Evolutionary conservation across 1,284 basidiomycete genomes (phyloP), one percentile per base, ranked within the genome.

Genomic region (Marasmius oreades): DNA sequence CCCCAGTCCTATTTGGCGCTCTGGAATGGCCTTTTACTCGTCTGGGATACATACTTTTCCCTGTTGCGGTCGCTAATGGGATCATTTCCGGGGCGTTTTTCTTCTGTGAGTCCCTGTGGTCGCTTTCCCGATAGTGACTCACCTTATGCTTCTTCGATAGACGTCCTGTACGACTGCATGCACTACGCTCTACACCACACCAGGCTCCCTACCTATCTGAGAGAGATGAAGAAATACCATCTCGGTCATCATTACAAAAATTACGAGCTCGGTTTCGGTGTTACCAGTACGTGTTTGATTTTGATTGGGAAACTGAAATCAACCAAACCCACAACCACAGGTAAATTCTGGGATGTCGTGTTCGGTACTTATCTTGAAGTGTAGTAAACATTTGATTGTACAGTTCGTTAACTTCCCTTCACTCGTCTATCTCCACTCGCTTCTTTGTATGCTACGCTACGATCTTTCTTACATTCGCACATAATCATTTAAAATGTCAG

Each of bases 201-300:
- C n/a, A 86, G 80, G 62, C 84, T 99, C 26, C 95, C 95, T 0
- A 75, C 85, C 45, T 97, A 98, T 74, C 73, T 98, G 72, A 81
- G 81, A 55, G 87, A 95, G 70, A 89, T 93, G 88, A 99, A 99
- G 80, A 90, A 92, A 70, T 98, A 98, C 68, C 96, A 99, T 68
- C 84, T 99, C 62, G 94, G 94, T n/a, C 95, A 98, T 69, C 96
- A 98, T 73, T 98, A 95, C 80, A 95, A 96, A 76, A 95, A 98
- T 79, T 97, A 93, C 69, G 95, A 98, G 69, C 87, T 98, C 50
- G 96, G 95, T n/a, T 99, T 96, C 67, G 96, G 96, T 50, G 96
- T 99, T 20, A 98, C 90, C 5, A 92, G 90, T 89, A 62, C 55
- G 82, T 73, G 28, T 20, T 57, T 8, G 48, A 24, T 16, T 18